Evolutionary conservation across 306 rosid genomes (phyloP), one percentile per base, ranked within the genome.

Genomic region (Castanea crenata): DNA sequence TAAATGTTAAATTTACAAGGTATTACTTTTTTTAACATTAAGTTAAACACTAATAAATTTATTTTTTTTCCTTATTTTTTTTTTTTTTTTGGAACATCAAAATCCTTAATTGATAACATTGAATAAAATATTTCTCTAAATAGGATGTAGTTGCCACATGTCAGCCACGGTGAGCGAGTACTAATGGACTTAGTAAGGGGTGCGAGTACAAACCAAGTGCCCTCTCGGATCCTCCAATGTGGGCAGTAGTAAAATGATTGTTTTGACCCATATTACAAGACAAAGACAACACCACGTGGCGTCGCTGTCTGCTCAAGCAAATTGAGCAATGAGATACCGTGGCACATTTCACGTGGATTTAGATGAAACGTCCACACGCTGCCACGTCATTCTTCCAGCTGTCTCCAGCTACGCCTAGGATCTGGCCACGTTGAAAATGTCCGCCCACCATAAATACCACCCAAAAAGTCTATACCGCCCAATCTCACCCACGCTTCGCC

Each of bases 251-350:
- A 67, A 62, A 12, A 81, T 76, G 76, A 84, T 74, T 77, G 68
- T 9, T 27, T 38, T 74, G 63, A 73, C 67, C 29, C 54, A 38
- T 44, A 38, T 21, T 8, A 8, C 1, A 12, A 3, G 16, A 49
- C 54, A 0, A 34, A 18, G 57, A 65, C 8, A 6, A 3, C 56
- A 80, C 91, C 91, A 87, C 88, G 87, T 87, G 87, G 81, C 31
- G 41, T 69, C 31, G 35, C 31, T 74, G 68, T 80, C 87, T 76
- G 74, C 69, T 32, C 38, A 10, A 69, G 27, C 12, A 4, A 38
- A 13, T 15, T 15, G 18, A 20, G 6, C 29, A 3, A 49, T 3
- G 54, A 49, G 16, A 49, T 49, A 12, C 54, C 52, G 14, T 19
- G 19, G 70, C 67, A 12, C 18, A 34, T 38, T 23, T 85, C 92